phyloP scores from a whole-genome alignment of 108 stramenopile species.

The Cylindrotheca closterium region DNA sequence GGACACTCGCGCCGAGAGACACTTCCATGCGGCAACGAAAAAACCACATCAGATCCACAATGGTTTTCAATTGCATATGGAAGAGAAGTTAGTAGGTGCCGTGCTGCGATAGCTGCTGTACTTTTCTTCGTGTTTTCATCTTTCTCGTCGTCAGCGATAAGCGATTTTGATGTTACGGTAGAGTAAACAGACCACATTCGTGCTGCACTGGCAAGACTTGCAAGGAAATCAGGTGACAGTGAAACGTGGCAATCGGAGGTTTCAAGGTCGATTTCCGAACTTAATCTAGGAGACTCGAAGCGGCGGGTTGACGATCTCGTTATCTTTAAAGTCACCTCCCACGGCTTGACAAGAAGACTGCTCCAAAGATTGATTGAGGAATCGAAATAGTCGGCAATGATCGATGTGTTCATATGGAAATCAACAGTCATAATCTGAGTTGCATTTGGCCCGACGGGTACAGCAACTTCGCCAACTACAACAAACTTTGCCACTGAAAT shows the following conservation, averaged over 20 bases:
- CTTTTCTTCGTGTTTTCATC: slow-evolving; percentile 23
- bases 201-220: slow-evolving; percentile 67
- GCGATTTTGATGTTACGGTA: slow-evolving; percentile 8
- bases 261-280: slow-evolving; percentile 74
- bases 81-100: slow-evolving; percentile 64
- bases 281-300: slow-evolving; percentile 44
- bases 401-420: slow-evolving; percentile 35
- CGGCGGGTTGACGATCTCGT: slow-evolving; percentile 45
- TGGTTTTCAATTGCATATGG: slow-evolving; percentile 84
- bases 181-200: too few species aligned
- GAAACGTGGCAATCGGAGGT: slow-evolving; percentile 71
- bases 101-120: slow-evolving; percentile 61
- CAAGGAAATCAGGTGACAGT: slow-evolving; percentile 82
- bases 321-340: slow-evolving; percentile 69
- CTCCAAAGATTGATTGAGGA: slow-evolving; percentile 59
- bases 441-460: neutral
- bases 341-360: slow-evolving; percentile 60
- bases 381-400: slow-evolving; percentile 84
- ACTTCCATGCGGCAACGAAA: slow-evolving; percentile 36
- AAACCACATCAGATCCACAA: slow-evolving; percentile 55
- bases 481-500: slow-evolving; percentile 60
- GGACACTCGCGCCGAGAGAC: slow-evolving; percentile 25
- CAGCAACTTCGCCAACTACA: slow-evolving; percentile 14
- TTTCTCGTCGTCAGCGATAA: slow-evolving; percentile 9
- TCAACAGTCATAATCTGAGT: slow-evolving; percentile 44